Evolutionary conservation across 2,329 filamentous ascomycete species (phyloP).

Genomic region (Penicillium nordicum): DNA sequence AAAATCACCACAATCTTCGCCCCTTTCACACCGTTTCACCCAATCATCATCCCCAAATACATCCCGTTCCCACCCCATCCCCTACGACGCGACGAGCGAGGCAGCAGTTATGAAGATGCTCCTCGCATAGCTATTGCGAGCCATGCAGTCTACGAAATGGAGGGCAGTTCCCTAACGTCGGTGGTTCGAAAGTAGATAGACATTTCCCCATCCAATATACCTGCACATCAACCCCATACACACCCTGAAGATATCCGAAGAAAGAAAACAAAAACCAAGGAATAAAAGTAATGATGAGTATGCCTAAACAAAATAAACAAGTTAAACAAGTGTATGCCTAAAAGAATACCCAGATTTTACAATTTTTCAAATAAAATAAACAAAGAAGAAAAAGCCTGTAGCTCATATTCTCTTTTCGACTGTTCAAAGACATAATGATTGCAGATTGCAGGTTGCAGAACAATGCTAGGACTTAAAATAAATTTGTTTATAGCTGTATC

Average conservation of each 20-base stretch:
- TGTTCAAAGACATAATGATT: not conserved
- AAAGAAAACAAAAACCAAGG: not conserved
- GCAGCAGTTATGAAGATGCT: constrained; percentile 31
- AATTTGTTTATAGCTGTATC: not conserved
- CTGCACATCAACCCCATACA: constrained; percentile 19
- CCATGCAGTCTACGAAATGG: constrained; percentile 25
- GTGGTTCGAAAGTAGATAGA: constrained; percentile 37
- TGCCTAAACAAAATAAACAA: not conserved
- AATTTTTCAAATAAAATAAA: not conserved
- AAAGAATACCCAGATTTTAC: no score
- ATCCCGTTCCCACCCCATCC: constrained; percentile 12
- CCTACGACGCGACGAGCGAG: constrained; percentile 24
- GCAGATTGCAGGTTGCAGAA: not conserved
- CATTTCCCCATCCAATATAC: constrained; percentile 32
- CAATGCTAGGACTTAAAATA: not conserved
- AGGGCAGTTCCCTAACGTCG: constrained; percentile 21
- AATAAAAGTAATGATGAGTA: constrained; percentile 1
- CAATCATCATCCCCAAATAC: constrained; percentile 8
- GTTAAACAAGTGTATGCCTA: not conserved
- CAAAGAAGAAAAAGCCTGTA: not conserved
- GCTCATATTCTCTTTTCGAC: not conserved
- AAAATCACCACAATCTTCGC: constrained; percentile 9
- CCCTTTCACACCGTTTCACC: constrained; percentile 10
- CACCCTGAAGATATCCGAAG: constrained; percentile 4
- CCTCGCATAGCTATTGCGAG: constrained; percentile 24